A percentile compares a stretch with the other conserved stretches of the same genome.
These are phyloP conservation scores for Xylariaceae sp. DNA, from an alignment of 2,329 filamentous ascomycete species.

Conservation along the genomic window DNA sequence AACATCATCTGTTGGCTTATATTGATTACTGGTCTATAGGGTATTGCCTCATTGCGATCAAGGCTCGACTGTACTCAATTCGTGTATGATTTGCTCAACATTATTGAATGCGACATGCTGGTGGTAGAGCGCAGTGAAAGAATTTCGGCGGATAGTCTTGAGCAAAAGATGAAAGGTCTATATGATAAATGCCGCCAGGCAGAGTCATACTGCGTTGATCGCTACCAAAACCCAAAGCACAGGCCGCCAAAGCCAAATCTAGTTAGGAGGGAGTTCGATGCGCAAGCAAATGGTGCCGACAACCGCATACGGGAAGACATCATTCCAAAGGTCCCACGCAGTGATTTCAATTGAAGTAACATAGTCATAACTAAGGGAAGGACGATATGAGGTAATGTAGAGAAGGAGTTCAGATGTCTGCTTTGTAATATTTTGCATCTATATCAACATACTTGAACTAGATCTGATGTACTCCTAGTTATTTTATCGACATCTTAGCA, in stretches of 20 bases:
- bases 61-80: constrained; percentile 10
- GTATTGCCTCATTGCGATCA: neutral
- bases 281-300: no score
- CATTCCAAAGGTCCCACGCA: no score
- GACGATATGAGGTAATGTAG: no score
- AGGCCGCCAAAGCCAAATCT: neutral
- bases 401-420: no score
- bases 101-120: constrained; percentile 13
- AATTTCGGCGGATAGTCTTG: neutral
- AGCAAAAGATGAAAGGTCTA: neutral
- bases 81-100: constrained; percentile 12
- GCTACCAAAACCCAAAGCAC: neutral
- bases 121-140: constrained; percentile 5
- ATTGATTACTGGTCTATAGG: neutral
- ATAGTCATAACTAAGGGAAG: no score
- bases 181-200: neutral
- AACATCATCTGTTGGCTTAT: no score
- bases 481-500: no score
- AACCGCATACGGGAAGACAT: no score
- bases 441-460: no score
- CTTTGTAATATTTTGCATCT: no score
- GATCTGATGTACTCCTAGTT: no score
- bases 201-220: neutral
- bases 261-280: neutral
- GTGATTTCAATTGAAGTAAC: no score